These are phyloP conservation scores for Lentinus polychrous DNA, from an alignment of 1,284 basidiomycete species.

Conservation along the genomic window DNA sequence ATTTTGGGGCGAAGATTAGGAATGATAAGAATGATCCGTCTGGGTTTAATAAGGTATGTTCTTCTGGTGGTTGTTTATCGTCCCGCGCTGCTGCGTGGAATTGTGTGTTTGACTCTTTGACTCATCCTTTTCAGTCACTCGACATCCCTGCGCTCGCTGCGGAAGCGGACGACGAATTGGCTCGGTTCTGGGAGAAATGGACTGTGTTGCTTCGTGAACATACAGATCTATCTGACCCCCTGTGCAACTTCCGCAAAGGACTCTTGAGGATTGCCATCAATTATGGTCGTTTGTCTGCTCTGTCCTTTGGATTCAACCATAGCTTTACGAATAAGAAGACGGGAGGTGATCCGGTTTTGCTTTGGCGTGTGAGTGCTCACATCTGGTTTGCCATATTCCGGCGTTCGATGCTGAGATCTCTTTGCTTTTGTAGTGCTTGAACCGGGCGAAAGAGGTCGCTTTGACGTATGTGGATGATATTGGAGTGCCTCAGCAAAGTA, in stretches of 20 bases:
- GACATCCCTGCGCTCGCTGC: slow-evolving; percentile 60
- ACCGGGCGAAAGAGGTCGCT: slow-evolving; percentile 58
- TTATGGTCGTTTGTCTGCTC: slow-evolving; percentile 59
- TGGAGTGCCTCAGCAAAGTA: slow-evolving; percentile 48
- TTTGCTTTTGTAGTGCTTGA: slow-evolving; percentile 39
- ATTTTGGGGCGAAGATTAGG: slow-evolving; percentile 59
- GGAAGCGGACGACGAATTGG: slow-evolving; percentile 59
- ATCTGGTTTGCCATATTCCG: too few relatives aligned
- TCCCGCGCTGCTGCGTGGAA: too few relatives aligned
- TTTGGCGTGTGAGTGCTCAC: slow-evolving; percentile 55
- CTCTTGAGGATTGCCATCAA: slow-evolving; percentile 59
- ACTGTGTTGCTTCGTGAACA: slow-evolving; percentile 37
- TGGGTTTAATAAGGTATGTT: slow-evolving; percentile 59
- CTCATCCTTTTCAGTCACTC: slow-evolving; percentile 34
- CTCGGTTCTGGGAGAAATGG: slow-evolving; percentile 50
- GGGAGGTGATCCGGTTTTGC: slow-evolving; percentile 54
- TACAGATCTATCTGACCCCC: slow-evolving; percentile 43
- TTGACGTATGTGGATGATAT: slow-evolving; percentile 57
- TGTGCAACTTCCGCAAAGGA: slow-evolving; percentile 55
- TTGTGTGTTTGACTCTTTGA: too few relatives aligned
- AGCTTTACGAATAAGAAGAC: slow-evolving; percentile 49
- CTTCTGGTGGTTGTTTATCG: too few relatives aligned
- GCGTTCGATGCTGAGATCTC: not conserved
- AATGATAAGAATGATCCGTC: slow-evolving; percentile 68
- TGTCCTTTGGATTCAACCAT: slow-evolving; percentile 75